Percentiles rank a stretch among this genome's conserved stretches.
Evolutionary conservation across 1,139 yeast genomes (phyloP).

Genomic region (Yamadazyma pseudoaaseri): DNA sequence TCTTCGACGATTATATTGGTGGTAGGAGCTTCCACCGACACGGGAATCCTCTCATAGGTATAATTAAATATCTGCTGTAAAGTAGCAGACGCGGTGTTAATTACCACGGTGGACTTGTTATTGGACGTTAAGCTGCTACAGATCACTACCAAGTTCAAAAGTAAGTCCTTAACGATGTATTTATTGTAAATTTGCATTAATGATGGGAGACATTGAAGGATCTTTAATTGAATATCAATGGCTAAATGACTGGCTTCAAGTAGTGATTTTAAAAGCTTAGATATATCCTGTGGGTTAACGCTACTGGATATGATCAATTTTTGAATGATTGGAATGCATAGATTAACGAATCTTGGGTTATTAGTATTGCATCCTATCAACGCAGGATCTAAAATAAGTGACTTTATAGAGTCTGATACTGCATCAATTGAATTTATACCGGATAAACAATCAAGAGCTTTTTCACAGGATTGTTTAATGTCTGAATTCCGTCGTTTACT

Average conservation of each 20-base stretch:
- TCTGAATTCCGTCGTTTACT: slow-evolving; percentile 69
- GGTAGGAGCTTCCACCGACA: slow-evolving; percentile 6
- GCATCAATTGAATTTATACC: slow-evolving; percentile 19
- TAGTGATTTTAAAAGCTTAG: slow-evolving; percentile 61
- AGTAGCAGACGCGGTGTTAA: slow-evolving; percentile 93
- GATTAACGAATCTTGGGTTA: slow-evolving; percentile 68
- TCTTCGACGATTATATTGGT: slow-evolving; percentile 6
- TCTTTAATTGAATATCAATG: slow-evolving; percentile 79
- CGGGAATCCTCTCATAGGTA: slow-evolving; percentile 62
- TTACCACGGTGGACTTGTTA: slow-evolving; percentile 72
- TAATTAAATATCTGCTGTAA: slow-evolving; percentile 79
- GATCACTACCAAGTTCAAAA: slow-evolving; percentile 61
- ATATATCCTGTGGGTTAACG: slow-evolving; percentile 52
- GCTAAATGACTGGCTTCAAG: slow-evolving; percentile 75
- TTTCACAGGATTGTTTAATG: slow-evolving; percentile 64
- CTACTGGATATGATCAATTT: slow-evolving; percentile 49
- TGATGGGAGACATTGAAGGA: slow-evolving; percentile 81
- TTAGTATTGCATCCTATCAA: slow-evolving; percentile 70
- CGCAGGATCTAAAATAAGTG: slow-evolving; percentile 67
- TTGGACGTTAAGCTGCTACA: slow-evolving; percentile 71
- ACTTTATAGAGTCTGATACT: slow-evolving; percentile 33
- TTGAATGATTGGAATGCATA: slow-evolving; percentile 70
- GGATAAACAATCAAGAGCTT: slow-evolving; percentile 51
- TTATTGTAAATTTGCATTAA: slow-evolving; percentile 63
- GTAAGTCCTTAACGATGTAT: slow-evolving; percentile 52